These are phyloP conservation scores for Magnolia kwangsiensis DNA, from an alignment of 164 flowering plant species.

Conservation along the genomic window DNA sequence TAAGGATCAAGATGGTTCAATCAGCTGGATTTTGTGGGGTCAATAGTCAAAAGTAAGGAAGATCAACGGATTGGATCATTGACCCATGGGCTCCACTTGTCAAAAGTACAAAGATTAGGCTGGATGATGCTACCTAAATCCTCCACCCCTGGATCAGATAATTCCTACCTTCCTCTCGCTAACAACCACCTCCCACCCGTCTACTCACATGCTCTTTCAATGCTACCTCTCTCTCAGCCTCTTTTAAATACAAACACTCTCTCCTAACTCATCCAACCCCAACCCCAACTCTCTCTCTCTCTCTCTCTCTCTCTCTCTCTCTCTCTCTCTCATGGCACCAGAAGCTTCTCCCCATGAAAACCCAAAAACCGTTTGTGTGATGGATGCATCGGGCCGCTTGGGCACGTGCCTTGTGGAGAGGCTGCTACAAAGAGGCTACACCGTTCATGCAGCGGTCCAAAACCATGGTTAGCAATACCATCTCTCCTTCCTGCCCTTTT, in stretches of 20 bases:
- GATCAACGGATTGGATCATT: too few relatives aligned
- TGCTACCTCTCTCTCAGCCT: background rate
- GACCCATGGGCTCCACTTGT: too few relatives aligned
- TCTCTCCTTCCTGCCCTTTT: background rate
- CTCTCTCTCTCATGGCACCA: constrained; percentile 25
- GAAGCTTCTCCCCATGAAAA: constrained; percentile 12
- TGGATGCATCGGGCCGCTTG: constrained; percentile 60
- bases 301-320: constrained; percentile 9
- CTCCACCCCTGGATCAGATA: background rate
- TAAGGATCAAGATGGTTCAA: too few relatives aligned
- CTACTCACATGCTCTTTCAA: constrained; percentile 5
- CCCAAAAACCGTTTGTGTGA: constrained; percentile 54
- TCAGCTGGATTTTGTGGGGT: too few relatives aligned
- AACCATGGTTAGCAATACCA: constrained; percentile 31
- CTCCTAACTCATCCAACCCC: background rate
- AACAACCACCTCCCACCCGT: constrained; percentile 1
- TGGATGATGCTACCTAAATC: too few relatives aligned
- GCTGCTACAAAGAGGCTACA: constrained; percentile 56
- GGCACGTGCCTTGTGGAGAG: constrained; percentile 46
- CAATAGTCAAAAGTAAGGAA: too few relatives aligned
- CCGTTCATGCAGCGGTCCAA: constrained; percentile 72
- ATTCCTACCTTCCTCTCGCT: background rate
- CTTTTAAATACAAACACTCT: background rate
- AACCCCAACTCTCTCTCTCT: background rate
- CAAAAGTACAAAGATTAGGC: too few relatives aligned